These are phyloP conservation scores for Lanzia echinophila DNA, from an alignment of 2,329 filamentous ascomycete species.

Conservation along the genomic window DNA sequence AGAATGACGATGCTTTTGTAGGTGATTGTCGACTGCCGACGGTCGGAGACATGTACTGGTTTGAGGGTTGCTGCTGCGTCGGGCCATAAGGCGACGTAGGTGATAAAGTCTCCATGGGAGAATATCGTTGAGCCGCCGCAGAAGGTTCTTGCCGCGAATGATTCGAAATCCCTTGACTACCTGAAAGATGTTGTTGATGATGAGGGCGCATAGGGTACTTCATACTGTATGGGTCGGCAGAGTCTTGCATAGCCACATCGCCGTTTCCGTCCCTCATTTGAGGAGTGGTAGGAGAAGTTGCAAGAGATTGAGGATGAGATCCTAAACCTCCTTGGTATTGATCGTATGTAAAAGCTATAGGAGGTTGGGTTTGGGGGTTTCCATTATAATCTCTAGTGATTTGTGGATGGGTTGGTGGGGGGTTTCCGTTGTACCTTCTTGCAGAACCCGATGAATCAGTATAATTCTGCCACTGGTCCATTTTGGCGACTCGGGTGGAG, in stretches of 20 bases:
- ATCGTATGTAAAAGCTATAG: conserved; percentile 60
- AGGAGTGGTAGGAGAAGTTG: conserved; percentile 50
- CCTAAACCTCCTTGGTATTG: conserved; percentile 49
- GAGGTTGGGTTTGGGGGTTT: conserved; percentile 39
- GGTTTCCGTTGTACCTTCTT: conserved; percentile 56
- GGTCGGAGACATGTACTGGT: conserved; percentile 41
- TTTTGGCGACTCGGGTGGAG: conserved; percentile 28
- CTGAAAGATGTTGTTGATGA: conserved; percentile 64
- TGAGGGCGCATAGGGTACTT: conserved; percentile 79
- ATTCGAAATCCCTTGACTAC: conserved; percentile 50
- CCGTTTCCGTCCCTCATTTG: conserved; percentile 65
- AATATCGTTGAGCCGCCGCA: conserved; percentile 83
- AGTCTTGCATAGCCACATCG: conserved; percentile 83
- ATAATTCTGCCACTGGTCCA: conserved; percentile 65
- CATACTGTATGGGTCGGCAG: conserved; percentile 69
- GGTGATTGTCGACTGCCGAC: conserved; percentile 68
- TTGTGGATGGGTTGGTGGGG: conserved; percentile 40
- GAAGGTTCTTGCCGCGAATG: conserved; percentile 70
- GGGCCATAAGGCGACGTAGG: conserved; percentile 71
- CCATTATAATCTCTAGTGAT: conserved; percentile 41
- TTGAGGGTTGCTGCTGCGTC: conserved; percentile 44
- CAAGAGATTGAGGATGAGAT: conserved; percentile 44
- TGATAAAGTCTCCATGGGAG: conserved; percentile 86
- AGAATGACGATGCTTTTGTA: conserved; percentile 58
- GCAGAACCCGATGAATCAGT: conserved; percentile 56